Evolutionary conservation across 139 green algal genomes (phyloP).

Genomic region (Mesostigma viride): DNA sequence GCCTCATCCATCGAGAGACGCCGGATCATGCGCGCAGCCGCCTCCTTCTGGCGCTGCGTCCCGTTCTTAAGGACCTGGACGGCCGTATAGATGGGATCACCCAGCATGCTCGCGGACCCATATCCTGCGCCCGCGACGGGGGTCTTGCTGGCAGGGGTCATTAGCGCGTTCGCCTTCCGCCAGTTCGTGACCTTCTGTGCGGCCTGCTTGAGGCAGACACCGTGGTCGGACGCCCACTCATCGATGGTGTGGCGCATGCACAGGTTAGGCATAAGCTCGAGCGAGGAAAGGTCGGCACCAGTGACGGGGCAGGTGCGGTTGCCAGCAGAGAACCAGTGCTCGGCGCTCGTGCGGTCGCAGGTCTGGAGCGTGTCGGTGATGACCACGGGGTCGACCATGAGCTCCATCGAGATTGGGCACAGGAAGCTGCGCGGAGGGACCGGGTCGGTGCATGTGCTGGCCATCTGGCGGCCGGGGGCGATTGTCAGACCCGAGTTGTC

Average conservation of each 20-base stretch:
- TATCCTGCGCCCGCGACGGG: too few species aligned
- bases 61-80: neutral
- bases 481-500: too few species aligned
- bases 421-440: constrained; percentile 1
- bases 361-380: neutral
- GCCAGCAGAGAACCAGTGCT: neutral
- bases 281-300: neutral
- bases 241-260: neutral
- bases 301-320: neutral
- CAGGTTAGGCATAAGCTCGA: neutral
- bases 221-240: neutral
- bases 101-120: neutral
- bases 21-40: constrained; percentile 13
- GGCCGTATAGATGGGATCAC: neutral
- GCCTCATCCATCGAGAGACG: neutral
- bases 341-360: neutral
- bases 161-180: neutral
- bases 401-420: neutral
- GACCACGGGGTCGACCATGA: constrained; percentile 9
- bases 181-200: neutral
- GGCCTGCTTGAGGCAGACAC: neutral
- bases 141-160: neutral
- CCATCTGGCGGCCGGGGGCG: too few species aligned
- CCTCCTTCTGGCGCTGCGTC: neutral
- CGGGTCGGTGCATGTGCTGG: too few species aligned